Conservation (phyloP, 495 filamentous ascomycete genomes). For the Penicillium roqueforti region DNA sequence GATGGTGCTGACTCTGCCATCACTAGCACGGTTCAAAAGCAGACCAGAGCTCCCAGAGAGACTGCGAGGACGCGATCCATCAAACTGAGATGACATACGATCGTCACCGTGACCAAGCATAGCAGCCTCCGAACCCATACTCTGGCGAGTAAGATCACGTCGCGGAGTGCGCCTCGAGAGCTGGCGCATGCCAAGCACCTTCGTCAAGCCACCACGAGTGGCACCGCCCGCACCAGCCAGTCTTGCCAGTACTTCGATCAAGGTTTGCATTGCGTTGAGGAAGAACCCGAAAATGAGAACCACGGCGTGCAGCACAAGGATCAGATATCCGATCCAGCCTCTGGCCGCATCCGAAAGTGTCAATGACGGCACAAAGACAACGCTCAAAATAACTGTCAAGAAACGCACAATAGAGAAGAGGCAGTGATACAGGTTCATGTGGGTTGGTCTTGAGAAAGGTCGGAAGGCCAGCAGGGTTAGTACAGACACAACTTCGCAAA, state of each 20-base stretch:
- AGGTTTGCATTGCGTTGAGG: conserved; percentile 82
- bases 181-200: conserved; percentile 91
- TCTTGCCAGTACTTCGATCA: conserved; percentile 80
- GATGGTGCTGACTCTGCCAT: conserved; percentile 42
- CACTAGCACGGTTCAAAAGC: conserved; percentile 57
- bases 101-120: conserved; percentile 67
- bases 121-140: conserved; percentile 72
- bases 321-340: conserved; percentile 93
- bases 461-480: conserved; percentile 83
- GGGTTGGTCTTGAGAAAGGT: conserved; percentile 84
- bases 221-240: conserved; percentile 76
- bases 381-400: conserved; percentile 72
- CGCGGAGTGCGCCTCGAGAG: conserved; percentile 70
- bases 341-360: conserved; percentile 70
- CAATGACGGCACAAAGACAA: conserved; percentile 81
- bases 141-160: conserved; percentile 60
- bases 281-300: conserved; percentile 93
- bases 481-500: conserved; percentile 91
- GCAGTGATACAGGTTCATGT: conserved; percentile 96
- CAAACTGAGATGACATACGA: conserved; percentile 62
- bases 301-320: conserved; percentile 78
- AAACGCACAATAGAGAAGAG: conserved; percentile 77
- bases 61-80: conserved; percentile 67
- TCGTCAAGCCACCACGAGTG: conserved; percentile 80
- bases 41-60: conserved; percentile 79